phyloP scores from a whole-genome alignment of 257 asterid genomes.

The Forsythia suspensa region DNA sequence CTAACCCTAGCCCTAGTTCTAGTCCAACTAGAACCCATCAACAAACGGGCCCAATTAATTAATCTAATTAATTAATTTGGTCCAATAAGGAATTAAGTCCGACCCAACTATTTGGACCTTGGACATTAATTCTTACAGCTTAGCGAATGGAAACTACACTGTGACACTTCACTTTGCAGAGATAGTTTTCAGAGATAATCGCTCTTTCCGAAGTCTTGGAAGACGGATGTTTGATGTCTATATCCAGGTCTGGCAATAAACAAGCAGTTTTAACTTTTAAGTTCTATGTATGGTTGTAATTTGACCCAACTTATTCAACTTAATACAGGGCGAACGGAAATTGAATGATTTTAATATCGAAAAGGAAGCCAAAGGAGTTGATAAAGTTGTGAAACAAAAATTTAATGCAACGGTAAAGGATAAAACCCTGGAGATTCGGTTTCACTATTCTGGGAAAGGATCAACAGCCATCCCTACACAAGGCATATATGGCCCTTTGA shows the following conservation, averaged over 20 bases:
- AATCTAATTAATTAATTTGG: too few relatives aligned
- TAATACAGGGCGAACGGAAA: conserved; percentile 39
- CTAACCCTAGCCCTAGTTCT: too few relatives aligned
- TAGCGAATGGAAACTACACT: conserved; percentile 63
- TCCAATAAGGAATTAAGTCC: too few relatives aligned
- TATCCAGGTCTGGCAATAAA: conserved; percentile 42
- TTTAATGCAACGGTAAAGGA: conserved; percentile 34
- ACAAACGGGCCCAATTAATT: too few relatives aligned
- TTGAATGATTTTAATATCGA: conserved; percentile 47
- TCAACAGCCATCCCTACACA: conserved; percentile 43
- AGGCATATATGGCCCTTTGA: conserved; percentile 57
- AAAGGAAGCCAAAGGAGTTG: conserved; percentile 46
- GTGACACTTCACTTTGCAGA: conserved; percentile 68
- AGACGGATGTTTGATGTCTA: conserved; percentile 67
- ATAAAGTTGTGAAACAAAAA: conserved; percentile 18
- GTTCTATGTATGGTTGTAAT: not conserved
- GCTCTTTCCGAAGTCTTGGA: conserved; percentile 57
- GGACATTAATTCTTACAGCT: too few relatives aligned
- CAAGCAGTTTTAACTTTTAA: not conserved
- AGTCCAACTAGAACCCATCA: too few relatives aligned
- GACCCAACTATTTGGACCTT: too few relatives aligned
- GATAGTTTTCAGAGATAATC: conserved; percentile 46
- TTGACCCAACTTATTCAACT: not conserved
- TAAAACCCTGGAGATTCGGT: conserved; percentile 45
- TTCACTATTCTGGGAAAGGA: conserved; percentile 54